Percentiles rank a stretch among this genome's conserved stretches.
Evolutionary conservation across 208 protist species (phyloP).

Genomic region (Trypanosoma lewisi): DNA sequence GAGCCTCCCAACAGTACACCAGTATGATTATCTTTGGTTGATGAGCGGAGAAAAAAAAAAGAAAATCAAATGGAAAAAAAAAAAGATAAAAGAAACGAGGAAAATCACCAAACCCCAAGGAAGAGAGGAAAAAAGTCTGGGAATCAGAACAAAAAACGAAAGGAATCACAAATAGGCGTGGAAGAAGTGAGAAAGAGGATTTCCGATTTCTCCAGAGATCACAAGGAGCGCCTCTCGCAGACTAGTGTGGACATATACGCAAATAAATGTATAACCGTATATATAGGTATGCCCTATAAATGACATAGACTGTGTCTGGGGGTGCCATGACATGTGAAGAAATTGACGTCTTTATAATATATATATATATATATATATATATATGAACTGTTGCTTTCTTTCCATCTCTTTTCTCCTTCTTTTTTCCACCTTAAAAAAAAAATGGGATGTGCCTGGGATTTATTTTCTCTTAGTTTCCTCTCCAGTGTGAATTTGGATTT

Average conservation of each 20-base stretch:
- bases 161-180: not conserved
- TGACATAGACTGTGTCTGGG: no score
- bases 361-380: constrained; percentile 1
- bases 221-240: not conserved
- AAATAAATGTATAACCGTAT: not conserved
- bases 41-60: constrained; percentile 4
- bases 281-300: no score
- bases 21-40: not conserved
- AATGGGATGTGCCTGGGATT: no score
- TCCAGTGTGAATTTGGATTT: not conserved
- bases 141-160: constrained; percentile 3
- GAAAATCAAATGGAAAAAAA: constrained; percentile 9
- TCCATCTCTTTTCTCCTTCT: constrained; percentile 13
- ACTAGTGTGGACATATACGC: not conserved
- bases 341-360: constrained; percentile 1
- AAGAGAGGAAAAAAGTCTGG: constrained; percentile 4
- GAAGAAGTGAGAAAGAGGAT: not conserved
- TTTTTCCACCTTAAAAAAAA: constrained; percentile 2
- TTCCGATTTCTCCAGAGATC: not conserved
- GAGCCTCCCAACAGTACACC: constrained; percentile 1
- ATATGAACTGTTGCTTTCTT: not conserved
- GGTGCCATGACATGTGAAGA: no score
- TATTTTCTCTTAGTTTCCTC: not conserved
- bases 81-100: constrained; percentile 5
- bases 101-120: not conserved